phyloP scores from a whole-genome alignment of 495 filamentous ascomycete species.

The Cercophora sp. region DNA sequence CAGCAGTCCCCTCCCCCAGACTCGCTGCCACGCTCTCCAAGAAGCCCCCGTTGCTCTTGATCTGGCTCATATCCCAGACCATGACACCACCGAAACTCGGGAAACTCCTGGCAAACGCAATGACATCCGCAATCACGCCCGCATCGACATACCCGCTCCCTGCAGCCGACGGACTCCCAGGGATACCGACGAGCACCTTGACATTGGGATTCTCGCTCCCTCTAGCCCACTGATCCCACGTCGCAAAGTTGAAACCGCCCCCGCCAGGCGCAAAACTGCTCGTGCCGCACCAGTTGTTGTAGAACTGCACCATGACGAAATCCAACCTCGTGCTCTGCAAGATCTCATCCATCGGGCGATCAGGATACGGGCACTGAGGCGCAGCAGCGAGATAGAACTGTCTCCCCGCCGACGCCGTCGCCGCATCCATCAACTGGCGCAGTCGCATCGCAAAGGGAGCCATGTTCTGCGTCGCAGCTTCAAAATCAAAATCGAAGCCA shows the following conservation, averaged over 20 bases:
- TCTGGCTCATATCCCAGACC: conserved; percentile 68
- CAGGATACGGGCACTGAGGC: conserved; percentile 65
- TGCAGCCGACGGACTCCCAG: conserved; percentile 54
- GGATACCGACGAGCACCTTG: conserved; percentile 64
- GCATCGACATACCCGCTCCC: conserved; percentile 56
- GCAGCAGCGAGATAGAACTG: conserved; percentile 59
- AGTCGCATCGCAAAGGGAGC: conserved; percentile 54
- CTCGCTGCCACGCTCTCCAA: conserved; percentile 38
- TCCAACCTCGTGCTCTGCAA: conserved; percentile 56
- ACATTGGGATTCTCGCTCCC: conserved; percentile 58
- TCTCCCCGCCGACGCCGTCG: conserved; percentile 32
- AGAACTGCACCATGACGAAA: conserved; percentile 69
- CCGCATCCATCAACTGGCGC: conserved; percentile 50
- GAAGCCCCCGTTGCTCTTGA: conserved; percentile 56
- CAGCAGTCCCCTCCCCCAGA: conserved; percentile 15
- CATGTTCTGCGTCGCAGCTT: conserved; percentile 47
- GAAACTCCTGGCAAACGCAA: conserved; percentile 50
- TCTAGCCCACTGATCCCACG: conserved; percentile 71
- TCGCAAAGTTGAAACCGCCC: conserved; percentile 62
- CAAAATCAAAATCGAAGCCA: conserved; percentile 71
- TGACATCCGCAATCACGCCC: conserved; percentile 41
- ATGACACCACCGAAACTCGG: conserved; percentile 65
- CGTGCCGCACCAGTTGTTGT: conserved; percentile 62
- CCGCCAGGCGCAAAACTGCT: conserved; percentile 41
- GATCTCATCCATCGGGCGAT: conserved; percentile 54